Evolutionary conservation across 192 early-diverging fungal genomes (phyloP).

Genomic region (Umbelopsis sp.): DNA sequence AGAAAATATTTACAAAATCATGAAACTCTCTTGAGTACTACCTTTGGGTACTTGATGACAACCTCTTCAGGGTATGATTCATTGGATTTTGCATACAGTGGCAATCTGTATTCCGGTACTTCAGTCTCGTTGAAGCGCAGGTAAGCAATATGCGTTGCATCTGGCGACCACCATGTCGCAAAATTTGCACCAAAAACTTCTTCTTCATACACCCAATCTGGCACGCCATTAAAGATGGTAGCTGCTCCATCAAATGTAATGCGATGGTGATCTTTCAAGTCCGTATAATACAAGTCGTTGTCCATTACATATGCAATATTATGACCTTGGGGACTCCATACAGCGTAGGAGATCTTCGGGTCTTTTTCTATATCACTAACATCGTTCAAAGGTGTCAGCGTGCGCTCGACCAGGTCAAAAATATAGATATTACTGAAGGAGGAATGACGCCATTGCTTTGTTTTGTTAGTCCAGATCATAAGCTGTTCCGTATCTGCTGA

Average conservation of each 20-base stretch:
- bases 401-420: conserved; percentile 65
- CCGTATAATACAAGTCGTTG: conserved; percentile 86
- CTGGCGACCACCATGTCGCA: conserved; percentile 90
- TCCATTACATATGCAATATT: conserved; percentile 82
- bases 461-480: conserved; percentile 68
- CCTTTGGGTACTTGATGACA: conserved; percentile 87
- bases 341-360: conserved; percentile 63
- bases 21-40: background rate
- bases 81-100: conserved; percentile 64
- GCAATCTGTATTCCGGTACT: conserved; percentile 79
- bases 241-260: conserved; percentile 86
- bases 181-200: conserved; percentile 74
- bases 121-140: conserved; percentile 84
- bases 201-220: conserved; percentile 99
- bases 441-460: conserved; percentile 85
- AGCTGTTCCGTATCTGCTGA: conserved; percentile 82
- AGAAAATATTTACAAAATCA: background rate
- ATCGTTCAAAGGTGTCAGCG: conserved; percentile 61
- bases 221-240: conserved; percentile 86
- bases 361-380: conserved; percentile 38
- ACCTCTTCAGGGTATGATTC: conserved; percentile 71
- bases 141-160: conserved; percentile 75
- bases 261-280: conserved; percentile 66
- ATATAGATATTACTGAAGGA: conserved; percentile 80
- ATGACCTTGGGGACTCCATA: conserved; percentile 82